Evolutionary conservation across 192 early-diverging fungal genomes (phyloP).

Genomic region (Podila horticola): DNA sequence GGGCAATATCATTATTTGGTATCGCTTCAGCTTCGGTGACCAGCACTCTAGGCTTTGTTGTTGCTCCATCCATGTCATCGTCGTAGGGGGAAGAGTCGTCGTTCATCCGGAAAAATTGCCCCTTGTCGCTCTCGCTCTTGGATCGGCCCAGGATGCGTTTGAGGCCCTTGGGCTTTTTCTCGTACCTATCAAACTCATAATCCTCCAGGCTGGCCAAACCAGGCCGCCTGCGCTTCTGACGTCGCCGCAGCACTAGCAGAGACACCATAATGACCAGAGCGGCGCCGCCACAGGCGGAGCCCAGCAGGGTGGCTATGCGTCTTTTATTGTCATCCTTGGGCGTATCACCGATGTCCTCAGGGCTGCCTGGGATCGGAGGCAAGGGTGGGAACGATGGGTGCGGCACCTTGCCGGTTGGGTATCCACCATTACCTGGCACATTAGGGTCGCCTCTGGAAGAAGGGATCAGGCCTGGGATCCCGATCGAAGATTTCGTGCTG

Average conservation of each 20-base stretch:
- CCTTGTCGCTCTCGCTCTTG: slow-evolving; percentile 2
- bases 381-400: background rate
- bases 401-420: background rate
- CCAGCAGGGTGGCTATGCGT: slow-evolving; percentile 7
- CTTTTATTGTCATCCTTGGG: background rate
- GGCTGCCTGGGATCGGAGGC: background rate
- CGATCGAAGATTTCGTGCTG: background rate
- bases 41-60: background rate
- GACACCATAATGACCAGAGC: slow-evolving; percentile 21
- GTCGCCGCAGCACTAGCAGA: slow-evolving; percentile 21
- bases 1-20: background rate
- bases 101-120: slow-evolving; percentile 11
- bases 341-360: background rate
- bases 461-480: background rate
- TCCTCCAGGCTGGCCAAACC: background rate
- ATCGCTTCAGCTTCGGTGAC: background rate
- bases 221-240: background rate
- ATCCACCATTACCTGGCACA: background rate
- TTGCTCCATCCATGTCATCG: background rate
- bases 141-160: background rate
- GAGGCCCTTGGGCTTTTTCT: background rate
- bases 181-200: background rate
- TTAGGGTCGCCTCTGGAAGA: background rate
- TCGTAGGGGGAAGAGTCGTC: slow-evolving; percentile 11
- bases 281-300: slow-evolving; percentile 8